phyloP scores from a whole-genome alignment of 2,329 filamentous ascomycete genomes.

The Aspergillus novofumigatus region DNA sequence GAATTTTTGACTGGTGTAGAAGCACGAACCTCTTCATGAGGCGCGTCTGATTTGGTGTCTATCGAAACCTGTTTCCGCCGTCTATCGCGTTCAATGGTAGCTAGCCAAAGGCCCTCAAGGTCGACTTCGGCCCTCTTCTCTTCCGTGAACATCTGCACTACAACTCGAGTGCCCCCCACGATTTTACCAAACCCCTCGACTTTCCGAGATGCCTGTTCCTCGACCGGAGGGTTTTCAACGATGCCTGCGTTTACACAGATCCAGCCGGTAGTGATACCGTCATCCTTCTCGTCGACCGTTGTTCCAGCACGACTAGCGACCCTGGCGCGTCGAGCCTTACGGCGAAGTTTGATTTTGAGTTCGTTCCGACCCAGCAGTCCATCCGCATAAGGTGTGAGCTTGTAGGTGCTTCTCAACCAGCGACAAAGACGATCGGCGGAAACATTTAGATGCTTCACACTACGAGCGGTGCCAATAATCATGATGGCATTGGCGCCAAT shows the following conservation, averaged over 20 bases:
- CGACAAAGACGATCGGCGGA: slow-evolving; percentile 84
- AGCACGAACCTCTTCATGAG: slow-evolving; percentile 21
- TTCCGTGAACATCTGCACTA: slow-evolving; percentile 69
- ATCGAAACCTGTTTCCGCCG: slow-evolving; percentile 35
- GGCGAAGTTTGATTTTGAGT: slow-evolving; percentile 77
- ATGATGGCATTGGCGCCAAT: slow-evolving; percentile 86
- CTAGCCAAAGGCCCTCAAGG: slow-evolving; percentile 61
- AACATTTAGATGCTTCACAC: slow-evolving; percentile 88
- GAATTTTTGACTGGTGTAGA: slow-evolving; percentile 14
- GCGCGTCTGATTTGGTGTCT: slow-evolving; percentile 17
- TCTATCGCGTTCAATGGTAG: slow-evolving; percentile 39
- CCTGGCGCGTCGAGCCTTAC: slow-evolving; percentile 76
- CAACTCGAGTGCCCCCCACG: slow-evolving; percentile 56
- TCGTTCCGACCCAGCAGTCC: slow-evolving; percentile 87
- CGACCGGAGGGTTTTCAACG: slow-evolving; percentile 50
- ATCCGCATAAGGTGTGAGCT: slow-evolving; percentile 73
- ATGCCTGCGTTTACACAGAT: slow-evolving; percentile 86
- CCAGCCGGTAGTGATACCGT: slow-evolving; percentile 91
- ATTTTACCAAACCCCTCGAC: slow-evolving; percentile 73
- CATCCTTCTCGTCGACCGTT: slow-evolving; percentile 58
- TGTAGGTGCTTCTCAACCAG: slow-evolving; percentile 72
- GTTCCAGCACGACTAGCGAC: slow-evolving; percentile 69
- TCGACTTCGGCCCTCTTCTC: slow-evolving; percentile 65
- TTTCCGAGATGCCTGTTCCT: slow-evolving; percentile 23
- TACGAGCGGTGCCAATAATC: slow-evolving; percentile 86